Conservation (phyloP, 2,329 filamentous ascomycete genomes). For the Pseudopyricularia javanii region DNA sequence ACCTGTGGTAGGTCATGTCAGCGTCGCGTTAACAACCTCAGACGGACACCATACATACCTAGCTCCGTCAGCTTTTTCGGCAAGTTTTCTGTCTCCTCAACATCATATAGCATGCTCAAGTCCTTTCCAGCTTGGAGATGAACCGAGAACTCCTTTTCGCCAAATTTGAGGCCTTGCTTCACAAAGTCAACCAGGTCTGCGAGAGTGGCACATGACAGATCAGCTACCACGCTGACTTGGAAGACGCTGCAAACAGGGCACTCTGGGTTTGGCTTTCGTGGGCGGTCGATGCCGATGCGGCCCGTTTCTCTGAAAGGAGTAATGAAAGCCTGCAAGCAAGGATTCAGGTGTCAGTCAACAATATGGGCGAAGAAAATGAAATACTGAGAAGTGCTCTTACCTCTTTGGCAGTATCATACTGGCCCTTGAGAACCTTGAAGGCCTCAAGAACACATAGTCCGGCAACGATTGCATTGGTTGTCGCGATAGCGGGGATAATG, state of each 20-base stretch:
- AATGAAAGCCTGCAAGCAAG: conserved; percentile 54
- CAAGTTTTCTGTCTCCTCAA: conserved; percentile 79
- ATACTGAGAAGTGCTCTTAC: no score
- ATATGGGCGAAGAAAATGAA: neutral
- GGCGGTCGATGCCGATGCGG: conserved; percentile 44
- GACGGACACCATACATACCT: no score
- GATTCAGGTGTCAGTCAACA: conserved; percentile 5
- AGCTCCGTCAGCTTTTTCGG: conserved; percentile 67
- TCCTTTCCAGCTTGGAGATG: conserved; percentile 51
- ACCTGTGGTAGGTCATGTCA: conserved; percentile 25
- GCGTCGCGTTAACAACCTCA: no score
- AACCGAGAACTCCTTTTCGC: conserved; percentile 65
- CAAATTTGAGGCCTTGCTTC: conserved; percentile 59
- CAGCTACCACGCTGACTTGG: conserved; percentile 53
- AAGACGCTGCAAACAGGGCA: conserved; percentile 76
- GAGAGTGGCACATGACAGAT: conserved; percentile 61
- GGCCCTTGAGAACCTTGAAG: conserved; percentile 73
- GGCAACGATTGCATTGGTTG: conserved; percentile 93
- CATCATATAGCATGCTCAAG: conserved; percentile 60
- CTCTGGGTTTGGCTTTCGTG: conserved; percentile 58
- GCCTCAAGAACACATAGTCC: conserved; percentile 84
- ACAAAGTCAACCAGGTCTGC: conserved; percentile 68
- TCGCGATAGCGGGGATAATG: conserved; percentile 96
- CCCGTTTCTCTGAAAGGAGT: conserved; percentile 51
- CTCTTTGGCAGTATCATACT: conserved; percentile 64